phyloP scores from a whole-genome alignment of 75 land plant genomes.

The Azolla pinnata region DNA sequence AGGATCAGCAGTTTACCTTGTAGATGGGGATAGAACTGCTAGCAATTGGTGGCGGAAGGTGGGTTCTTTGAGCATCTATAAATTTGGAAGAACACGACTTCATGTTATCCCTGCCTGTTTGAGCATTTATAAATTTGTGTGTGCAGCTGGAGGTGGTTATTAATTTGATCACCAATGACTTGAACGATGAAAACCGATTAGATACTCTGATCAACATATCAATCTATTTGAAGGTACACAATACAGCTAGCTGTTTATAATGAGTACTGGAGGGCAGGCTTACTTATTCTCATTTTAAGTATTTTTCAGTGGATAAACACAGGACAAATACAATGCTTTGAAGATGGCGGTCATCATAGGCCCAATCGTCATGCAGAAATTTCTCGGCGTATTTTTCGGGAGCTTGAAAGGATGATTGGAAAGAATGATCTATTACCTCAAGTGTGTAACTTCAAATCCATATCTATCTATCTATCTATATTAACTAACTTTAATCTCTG shows the following conservation, averaged over 20 bases:
- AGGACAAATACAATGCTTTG: constrained; percentile 93
- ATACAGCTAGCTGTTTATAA: neutral
- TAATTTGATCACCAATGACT: constrained; percentile 39
- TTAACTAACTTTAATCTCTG: no score
- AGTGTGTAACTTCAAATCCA: constrained; percentile 25
- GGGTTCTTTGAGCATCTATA: neutral
- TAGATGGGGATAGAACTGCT: constrained; percentile 63
- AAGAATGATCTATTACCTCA: constrained; percentile 37
- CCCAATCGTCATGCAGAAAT: constrained; percentile 96
- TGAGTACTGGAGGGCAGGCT: no score
- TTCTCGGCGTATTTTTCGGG: constrained; percentile 77
- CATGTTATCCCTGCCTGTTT: neutral
- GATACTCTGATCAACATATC: constrained; percentile 72
- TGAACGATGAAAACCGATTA: constrained; percentile 32
- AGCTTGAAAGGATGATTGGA: constrained; percentile 60
- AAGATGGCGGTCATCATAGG: constrained; percentile 93
- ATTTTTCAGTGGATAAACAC: constrained; percentile 99
- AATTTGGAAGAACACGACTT: neutral
- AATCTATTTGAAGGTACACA: constrained; percentile 71
- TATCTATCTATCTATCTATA: neutral
- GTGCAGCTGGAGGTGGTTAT: constrained; percentile 87
- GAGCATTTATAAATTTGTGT: neutral
- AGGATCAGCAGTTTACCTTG: constrained; percentile 59
- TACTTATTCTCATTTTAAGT: no score
- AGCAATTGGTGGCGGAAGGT: constrained; percentile 98